Evolutionary conservation across 2,329 filamentous ascomycete genomes (phyloP).

Genomic region (Cercospora canescens): DNA sequence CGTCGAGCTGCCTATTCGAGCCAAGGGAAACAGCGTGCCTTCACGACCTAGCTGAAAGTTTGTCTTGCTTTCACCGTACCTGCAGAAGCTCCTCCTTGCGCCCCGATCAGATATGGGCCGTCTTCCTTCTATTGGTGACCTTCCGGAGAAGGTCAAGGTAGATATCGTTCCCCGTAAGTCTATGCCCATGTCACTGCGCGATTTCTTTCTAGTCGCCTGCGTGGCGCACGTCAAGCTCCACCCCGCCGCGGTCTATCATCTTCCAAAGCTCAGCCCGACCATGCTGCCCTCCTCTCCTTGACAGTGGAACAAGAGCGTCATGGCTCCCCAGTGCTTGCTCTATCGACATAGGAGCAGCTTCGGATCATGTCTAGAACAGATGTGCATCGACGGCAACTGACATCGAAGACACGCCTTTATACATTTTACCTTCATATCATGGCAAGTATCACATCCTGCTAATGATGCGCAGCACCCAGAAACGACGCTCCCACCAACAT

Average conservation of each 20-base stretch:
- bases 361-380: no score
- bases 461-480: conserved; percentile 38
- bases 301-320: no score
- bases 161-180: conserved; percentile 49
- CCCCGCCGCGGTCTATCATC: not conserved
- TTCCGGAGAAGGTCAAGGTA: conserved; percentile 42
- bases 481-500: conserved; percentile 68
- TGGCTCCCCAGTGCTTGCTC: no score
- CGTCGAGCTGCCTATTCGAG: not conserved
- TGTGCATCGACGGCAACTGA: no score
- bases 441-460: not conserved
- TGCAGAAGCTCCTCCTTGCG: conserved; percentile 10
- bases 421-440: not conserved
- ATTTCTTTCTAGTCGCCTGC: not conserved
- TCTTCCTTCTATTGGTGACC: conserved; percentile 46
- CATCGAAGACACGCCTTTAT: no score
- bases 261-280: not conserved
- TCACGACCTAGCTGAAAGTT: not conserved
- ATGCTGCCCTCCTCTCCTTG: no score
- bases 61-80: not conserved
- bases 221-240: not conserved
- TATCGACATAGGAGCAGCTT: no score
- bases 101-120: conserved; percentile 34
- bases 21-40: not conserved
- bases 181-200: not conserved